A percentile compares a stretch with the other conserved stretches of the same genome.
These are phyloP conservation scores for Cylindrotheca closterium DNA, from an alignment of 108 stramenopile species.

Conservation along the genomic window DNA sequence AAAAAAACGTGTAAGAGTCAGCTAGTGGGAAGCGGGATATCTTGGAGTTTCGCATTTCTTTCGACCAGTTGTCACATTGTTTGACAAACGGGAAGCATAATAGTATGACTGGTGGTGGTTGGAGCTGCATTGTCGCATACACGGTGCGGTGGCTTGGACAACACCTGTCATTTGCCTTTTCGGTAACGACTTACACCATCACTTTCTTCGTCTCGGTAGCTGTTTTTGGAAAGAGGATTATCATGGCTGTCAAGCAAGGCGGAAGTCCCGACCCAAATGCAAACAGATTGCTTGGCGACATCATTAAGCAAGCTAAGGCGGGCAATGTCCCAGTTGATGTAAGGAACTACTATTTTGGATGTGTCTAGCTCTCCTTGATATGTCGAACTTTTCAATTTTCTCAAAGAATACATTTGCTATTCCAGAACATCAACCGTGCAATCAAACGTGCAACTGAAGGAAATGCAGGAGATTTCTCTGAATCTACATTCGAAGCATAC, in stretches of 20 bases:
- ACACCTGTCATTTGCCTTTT: too few species aligned
- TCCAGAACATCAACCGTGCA: constrained; percentile 78
- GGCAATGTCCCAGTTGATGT: constrained; percentile 82
- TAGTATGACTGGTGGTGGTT: too few species aligned
- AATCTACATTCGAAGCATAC: constrained; percentile 71
- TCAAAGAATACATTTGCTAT: neutral
- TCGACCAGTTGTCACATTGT: too few species aligned
- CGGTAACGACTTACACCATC: too few species aligned
- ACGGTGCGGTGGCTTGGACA: too few species aligned
- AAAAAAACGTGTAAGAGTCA: too few species aligned
- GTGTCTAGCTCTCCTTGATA: neutral
- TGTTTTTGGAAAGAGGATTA: constrained; percentile 85
- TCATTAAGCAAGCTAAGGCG: constrained; percentile 85
- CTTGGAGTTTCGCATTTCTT: too few species aligned
- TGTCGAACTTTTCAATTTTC: neutral
- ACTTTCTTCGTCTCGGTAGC: too few species aligned
- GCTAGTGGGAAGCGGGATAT: too few species aligned
- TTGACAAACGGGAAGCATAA: too few species aligned
- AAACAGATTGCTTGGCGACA: constrained; percentile 65
- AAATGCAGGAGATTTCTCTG: constrained; percentile 74
- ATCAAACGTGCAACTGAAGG: constrained; percentile 87
- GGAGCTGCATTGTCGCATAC: too few species aligned
- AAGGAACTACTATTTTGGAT: constrained; percentile 17
- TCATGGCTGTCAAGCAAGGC: constrained; percentile 87
- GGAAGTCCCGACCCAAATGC: constrained; percentile 77